These are phyloP conservation scores for Fusarium annulatum DNA, from an alignment of 2,329 filamentous ascomycete genomes.

Conservation along the genomic window DNA sequence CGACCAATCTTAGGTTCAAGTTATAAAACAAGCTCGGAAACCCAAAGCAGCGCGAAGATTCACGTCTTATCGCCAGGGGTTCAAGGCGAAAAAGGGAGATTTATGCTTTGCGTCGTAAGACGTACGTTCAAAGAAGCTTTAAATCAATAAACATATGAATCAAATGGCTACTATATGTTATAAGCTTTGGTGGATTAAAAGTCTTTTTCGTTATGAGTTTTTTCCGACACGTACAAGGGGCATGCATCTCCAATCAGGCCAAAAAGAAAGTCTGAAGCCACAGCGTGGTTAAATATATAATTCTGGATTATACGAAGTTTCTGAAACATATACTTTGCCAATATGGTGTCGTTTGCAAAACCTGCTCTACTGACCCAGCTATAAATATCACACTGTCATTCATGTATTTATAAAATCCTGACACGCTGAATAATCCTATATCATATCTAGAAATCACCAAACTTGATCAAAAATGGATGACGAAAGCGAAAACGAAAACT, in stretches of 20 bases:
- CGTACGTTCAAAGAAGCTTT: not conserved
- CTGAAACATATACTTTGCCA: not conserved
- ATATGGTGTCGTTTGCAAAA: rapidly evolving
- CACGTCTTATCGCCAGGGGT: not conserved
- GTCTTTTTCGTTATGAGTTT: not conserved
- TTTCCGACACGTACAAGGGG: not conserved
- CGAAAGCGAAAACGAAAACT: not conserved
- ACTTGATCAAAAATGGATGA: not conserved
- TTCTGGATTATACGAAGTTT: not conserved
- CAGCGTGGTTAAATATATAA: rapidly evolving
- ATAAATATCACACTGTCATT: not conserved
- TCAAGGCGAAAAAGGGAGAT: not conserved
- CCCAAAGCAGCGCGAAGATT: rapidly evolving
- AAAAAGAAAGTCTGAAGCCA: no score
- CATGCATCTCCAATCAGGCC: no score
- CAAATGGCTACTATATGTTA: not conserved
- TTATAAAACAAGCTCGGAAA: no score
- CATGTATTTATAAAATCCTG: no score
- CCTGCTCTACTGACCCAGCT: rapidly evolving
- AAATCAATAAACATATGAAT: rapidly evolving
- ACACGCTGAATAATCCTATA: rapidly evolving
- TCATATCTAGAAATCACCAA: not conserved
- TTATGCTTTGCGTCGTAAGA: rapidly evolving
- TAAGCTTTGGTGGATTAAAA: not conserved
- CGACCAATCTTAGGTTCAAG: not conserved